Evolutionary conservation across 2,329 filamentous ascomycete genomes (phyloP).

Genomic region (Cadophora sp.): DNA sequence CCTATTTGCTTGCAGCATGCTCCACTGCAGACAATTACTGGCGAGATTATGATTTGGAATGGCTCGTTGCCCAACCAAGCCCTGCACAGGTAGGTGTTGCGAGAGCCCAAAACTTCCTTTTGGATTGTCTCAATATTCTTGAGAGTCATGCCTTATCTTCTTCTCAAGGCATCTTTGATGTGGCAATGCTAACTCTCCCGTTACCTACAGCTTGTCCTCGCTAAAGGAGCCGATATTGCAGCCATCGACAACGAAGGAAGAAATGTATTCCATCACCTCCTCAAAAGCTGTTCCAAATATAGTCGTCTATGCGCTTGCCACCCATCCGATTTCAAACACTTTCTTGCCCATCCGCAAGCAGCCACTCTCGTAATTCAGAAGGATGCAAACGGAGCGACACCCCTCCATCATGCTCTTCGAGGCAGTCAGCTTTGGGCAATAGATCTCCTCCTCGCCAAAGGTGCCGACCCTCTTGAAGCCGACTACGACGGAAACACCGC

Average conservation of each 20-base stretch:
- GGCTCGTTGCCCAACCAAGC: neutral
- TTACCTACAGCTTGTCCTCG: neutral
- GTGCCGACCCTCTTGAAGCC: constrained; percentile 34
- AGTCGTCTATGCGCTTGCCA: neutral
- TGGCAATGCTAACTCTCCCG: too few relatives aligned
- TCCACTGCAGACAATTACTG: neutral
- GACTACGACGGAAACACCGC: constrained; percentile 34
- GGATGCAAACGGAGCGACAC: constrained; percentile 22
- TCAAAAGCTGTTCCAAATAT: neutral
- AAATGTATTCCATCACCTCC: neutral
- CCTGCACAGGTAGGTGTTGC: constrained; percentile 34
- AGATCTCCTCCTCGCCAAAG: constrained; percentile 19
- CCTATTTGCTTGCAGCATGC: neutral
- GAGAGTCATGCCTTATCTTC: constrained; percentile 38
- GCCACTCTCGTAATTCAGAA: constrained; percentile 22
- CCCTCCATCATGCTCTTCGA: constrained; percentile 21
- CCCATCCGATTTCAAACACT: constrained; percentile 4
- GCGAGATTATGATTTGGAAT: neutral
- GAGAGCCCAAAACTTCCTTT: too few relatives aligned
- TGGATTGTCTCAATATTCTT: too few relatives aligned
- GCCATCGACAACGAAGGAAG: neutral
- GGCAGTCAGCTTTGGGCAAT: constrained; percentile 26
- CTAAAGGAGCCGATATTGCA: neutral
- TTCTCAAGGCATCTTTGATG: neutral
- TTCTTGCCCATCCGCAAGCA: constrained; percentile 28